Evolutionary conservation across 2,329 filamentous ascomycete genomes (phyloP), one percentile per base, ranked within the genome.

Genomic region (Alternaria metachromatica): DNA sequence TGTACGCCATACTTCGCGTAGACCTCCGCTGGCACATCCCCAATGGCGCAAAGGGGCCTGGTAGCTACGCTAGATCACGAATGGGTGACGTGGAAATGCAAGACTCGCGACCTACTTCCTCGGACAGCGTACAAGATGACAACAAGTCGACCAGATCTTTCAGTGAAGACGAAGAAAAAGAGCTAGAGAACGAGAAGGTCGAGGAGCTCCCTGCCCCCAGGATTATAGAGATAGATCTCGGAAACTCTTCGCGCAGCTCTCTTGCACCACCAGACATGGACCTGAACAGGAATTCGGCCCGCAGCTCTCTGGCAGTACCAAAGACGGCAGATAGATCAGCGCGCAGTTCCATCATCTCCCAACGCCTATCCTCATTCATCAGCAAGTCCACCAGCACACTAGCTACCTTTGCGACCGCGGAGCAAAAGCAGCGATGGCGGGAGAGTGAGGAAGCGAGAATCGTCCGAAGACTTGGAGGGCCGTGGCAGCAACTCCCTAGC

Each of bases 1-100:
- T 89, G 9, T 95, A 92, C 79, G 85, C 89, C 0, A 73, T 91
- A 15, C 79, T 86, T 20, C 86, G 93, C 30, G 89, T 96, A 65
- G 94, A 97, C 77, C 84, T 85, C 65, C 87, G 92, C 45, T 96
- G 95, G 82, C 86, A 90, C 74, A 82, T 96, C 23, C 92, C 92
- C 1, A 83, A 96, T 75, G 90, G 91, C 48, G 88, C 88, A 74
- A 85, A 85, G 48, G 85, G 83, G 1, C 85, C 69, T 12, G 76
- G 76, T 10, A 72, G 70, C 4, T 73, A 72, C 33, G 68, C 71
- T 33, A 58, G 43, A 20, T 41, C 65, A 12, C 58, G 43, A 11
- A 60, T 55, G n/a, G 51, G 62, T 11, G 65, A 70, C n/a, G 50
- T 70, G 18, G 67, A 72, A 53, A 66, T 70, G 65, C 68, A 66